Evolutionary conservation across 164 flowering plant species (phyloP).

Genomic region (Dillenia turbinata): DNA sequence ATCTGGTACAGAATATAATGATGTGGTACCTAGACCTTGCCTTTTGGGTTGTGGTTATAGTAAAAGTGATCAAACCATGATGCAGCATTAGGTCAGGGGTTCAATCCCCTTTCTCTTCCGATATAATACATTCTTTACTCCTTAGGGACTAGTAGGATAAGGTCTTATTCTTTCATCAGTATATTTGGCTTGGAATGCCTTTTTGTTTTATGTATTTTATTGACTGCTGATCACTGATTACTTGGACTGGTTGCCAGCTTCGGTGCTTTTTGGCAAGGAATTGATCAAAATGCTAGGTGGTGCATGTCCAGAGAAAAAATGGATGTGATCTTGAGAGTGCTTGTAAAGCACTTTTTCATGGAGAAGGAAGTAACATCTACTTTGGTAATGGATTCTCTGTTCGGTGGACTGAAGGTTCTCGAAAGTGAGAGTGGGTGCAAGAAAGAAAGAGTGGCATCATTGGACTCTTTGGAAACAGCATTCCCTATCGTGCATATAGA

Average conservation of each 20-base stretch:
- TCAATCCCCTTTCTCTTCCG: too few relatives aligned
- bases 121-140: too few relatives aligned
- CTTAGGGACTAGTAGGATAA: too few relatives aligned
- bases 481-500: constrained; percentile 74
- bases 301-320: constrained; percentile 81
- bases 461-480: constrained; percentile 61
- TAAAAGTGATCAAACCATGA: too few relatives aligned
- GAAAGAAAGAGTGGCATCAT: constrained; percentile 39
- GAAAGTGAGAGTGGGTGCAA: constrained; percentile 60
- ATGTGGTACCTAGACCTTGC: too few relatives aligned
- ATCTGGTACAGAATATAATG: too few relatives aligned
- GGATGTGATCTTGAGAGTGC: constrained; percentile 75
- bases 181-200: too few relatives aligned
- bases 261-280: constrained; percentile 79
- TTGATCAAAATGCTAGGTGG: constrained; percentile 66
- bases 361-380: constrained; percentile 98
- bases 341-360: constrained; percentile 85
- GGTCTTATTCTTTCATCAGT: too few relatives aligned
- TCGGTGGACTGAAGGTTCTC: constrained; percentile 93
- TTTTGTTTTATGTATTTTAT: too few relatives aligned
- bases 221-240: too few relatives aligned
- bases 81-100: too few relatives aligned
- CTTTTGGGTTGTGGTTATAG: too few relatives aligned
- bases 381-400: constrained; percentile 95
- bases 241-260: constrained; percentile 53